Conservation (phyloP, 371 early-diverging fungal species). For the Homolaphlyctis polyrhiza region DNA sequence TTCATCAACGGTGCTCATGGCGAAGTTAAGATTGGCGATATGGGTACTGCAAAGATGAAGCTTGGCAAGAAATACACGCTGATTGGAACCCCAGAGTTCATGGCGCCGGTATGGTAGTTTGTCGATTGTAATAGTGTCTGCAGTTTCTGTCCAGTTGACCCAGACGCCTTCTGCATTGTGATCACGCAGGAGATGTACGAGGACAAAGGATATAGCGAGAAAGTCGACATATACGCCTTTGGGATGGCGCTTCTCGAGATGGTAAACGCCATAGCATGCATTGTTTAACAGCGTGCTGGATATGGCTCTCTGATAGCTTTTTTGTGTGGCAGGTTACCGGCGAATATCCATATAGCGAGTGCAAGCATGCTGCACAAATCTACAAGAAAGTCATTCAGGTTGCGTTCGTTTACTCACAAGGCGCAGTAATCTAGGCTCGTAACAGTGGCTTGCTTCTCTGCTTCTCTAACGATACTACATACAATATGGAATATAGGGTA, state of each 20-base stretch:
- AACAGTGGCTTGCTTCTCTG: neutral
- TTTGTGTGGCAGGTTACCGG: constrained; percentile 46
- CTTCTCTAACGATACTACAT: neutral
- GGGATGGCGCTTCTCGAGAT: constrained; percentile 89
- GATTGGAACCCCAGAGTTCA: constrained; percentile 66
- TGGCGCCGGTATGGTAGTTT: constrained; percentile 34
- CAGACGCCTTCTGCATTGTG: constrained; percentile 11
- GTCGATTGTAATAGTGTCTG: constrained; percentile 17
- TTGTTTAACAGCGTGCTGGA: too few species aligned
- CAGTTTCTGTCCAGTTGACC: too few species aligned
- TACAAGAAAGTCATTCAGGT: constrained; percentile 71
- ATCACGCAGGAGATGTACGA: constrained; percentile 74
- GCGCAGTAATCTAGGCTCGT: neutral
- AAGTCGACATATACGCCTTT: constrained; percentile 91
- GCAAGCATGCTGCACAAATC: constrained; percentile 79
- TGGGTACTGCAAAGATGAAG: constrained; percentile 85
- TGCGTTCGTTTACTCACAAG: constrained; percentile 12
- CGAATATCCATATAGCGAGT: constrained; percentile 83
- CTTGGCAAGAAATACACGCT: constrained; percentile 76
- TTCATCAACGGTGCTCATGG: constrained; percentile 90
- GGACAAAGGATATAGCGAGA: constrained; percentile 79
- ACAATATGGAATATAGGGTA: constrained; percentile 49
- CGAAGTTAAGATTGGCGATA: constrained; percentile 90
- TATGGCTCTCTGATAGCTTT: neutral
- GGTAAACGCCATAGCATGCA: constrained; percentile 28